Evolutionary conservation across 2,329 filamentous ascomycete genomes (phyloP).

Genomic region (Talaromyces sp.): DNA sequence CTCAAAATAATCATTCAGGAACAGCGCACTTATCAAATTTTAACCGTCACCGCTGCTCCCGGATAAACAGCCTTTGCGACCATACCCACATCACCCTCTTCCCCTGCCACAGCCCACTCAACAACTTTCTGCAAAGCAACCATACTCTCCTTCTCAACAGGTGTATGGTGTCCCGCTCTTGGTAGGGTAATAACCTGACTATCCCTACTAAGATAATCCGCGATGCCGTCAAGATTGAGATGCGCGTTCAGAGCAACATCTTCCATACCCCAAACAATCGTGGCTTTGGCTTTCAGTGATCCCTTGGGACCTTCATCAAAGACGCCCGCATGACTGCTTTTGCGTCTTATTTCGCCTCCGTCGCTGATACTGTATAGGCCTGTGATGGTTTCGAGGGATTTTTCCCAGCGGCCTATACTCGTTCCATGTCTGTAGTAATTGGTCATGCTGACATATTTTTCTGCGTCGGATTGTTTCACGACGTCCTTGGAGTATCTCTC

Average conservation of each 20-base stretch:
- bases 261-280: constrained; percentile 54
- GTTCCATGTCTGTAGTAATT: constrained; percentile 56
- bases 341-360: constrained; percentile 31
- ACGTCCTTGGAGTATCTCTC: constrained; percentile 46
- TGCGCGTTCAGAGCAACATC: constrained; percentile 53
- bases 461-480: constrained; percentile 36
- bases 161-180: constrained; percentile 55
- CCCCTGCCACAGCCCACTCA: constrained; percentile 40
- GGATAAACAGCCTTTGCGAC: constrained; percentile 35
- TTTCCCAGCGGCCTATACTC: constrained; percentile 48
- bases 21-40: constrained; percentile 26
- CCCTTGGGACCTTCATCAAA: constrained; percentile 49
- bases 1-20: not conserved
- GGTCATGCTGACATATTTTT: constrained; percentile 53
- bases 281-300: constrained; percentile 52
- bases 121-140: constrained; percentile 44
- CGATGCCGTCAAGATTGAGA: constrained; percentile 54
- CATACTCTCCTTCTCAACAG: constrained; percentile 48
- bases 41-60: constrained; percentile 32
- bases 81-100: constrained; percentile 36
- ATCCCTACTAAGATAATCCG: constrained; percentile 50
- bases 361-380: constrained; percentile 47
- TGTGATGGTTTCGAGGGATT: constrained; percentile 52
- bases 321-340: constrained; percentile 41
- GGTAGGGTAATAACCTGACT: constrained; percentile 54